phyloP scores from a whole-genome alignment of 2,329 filamentous ascomycete species.

The Neonectria neomacrospora region DNA sequence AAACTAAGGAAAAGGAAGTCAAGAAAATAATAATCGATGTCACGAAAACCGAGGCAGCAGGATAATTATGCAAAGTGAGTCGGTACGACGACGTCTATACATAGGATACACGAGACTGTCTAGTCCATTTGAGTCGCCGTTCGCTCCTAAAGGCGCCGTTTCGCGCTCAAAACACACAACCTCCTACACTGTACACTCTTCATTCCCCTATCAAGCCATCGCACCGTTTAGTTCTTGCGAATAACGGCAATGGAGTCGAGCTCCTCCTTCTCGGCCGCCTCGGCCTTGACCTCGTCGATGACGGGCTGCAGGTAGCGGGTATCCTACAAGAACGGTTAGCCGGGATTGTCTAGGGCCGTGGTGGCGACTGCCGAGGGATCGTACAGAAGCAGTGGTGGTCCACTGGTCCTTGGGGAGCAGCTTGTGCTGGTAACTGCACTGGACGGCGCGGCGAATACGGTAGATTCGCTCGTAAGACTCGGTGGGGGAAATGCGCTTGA shows the following conservation, averaged over 20 bases:
- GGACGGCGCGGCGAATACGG: conserved; percentile 94
- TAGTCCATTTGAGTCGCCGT: conserved; percentile 42
- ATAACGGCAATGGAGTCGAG: conserved; percentile 63
- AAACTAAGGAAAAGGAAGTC: conserved; percentile 40
- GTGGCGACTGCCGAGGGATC: conserved; percentile 40
- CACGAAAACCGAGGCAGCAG: conserved; percentile 12
- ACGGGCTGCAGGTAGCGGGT: conserved; percentile 64
- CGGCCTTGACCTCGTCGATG: conserved; percentile 62
- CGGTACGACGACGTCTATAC: conserved; percentile 49
- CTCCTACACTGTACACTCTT: conserved; percentile 30
- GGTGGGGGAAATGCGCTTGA: conserved; percentile 90
- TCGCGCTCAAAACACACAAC: conserved; percentile 36
- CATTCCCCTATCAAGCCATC: conserved; percentile 23
- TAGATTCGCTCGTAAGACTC: conserved; percentile 97
- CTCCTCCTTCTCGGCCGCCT: conserved; percentile 62
- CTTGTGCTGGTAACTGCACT: conserved; percentile 74
- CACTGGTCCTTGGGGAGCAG: conserved; percentile 71
- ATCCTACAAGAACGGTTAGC: conserved; percentile 54
- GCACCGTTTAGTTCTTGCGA: conserved; percentile 58
- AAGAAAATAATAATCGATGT: conserved; percentile 37
- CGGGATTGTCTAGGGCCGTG: conserved; percentile 7
- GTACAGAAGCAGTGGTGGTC: conserved; percentile 67
- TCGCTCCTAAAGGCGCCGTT: conserved; percentile 37
- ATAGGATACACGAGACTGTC: conserved; percentile 51
- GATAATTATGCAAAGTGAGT: conserved; percentile 43